Evolutionary conservation across 2,329 filamentous ascomycete species (phyloP), one percentile per base, ranked within the genome.

Genomic region (Aspergillus ochraceoroseus): DNA sequence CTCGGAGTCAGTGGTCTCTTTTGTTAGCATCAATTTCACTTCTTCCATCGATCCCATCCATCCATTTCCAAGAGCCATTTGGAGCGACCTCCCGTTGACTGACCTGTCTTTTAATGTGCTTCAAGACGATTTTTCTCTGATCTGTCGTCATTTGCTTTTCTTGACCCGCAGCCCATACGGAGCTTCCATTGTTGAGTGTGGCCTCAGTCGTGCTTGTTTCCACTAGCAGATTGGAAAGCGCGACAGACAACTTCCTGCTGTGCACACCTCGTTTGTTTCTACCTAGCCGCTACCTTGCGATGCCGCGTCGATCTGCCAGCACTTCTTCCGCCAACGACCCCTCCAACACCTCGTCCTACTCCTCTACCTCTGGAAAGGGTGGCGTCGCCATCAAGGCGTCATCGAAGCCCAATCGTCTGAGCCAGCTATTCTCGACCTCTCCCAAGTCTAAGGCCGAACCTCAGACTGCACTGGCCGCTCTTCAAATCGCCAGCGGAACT

Each of bases 351-450:
- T 62, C 65, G 48, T 67, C 71, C 56, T 68, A 71, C 63, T 71
- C 74, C 57, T 59, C 65, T 51, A 55, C 71, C 52, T 66, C 66
- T 58, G 76, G 77, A 64, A 80, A 80, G 66, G 70, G 70, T 62
- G 68, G 68, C 47, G 65, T 64, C 49, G 58, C 64, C 56, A 68
- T 66, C 49, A 70, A 72, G 56, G 59, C 70, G 43, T 68, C 73
- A 40, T 67, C 70, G 55, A 87, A 85, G 67, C 76, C 79, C 62
- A 88, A 82, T 65, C 83, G 85, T 60, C 78, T 94, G 55, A 80
- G 80, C 52, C 83, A 88, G 60, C 79, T 94, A 68, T 94, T 94
- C 67, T 86, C 85, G 44, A 79, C 80, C 37, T 85, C 84, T 35
- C 83, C 85, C 51, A 90, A 88, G 71, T 72, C 77, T 52, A 88